These are phyloP conservation scores for Penicillium salamii DNA, from an alignment of 495 filamentous ascomycete genomes.

Conservation along the genomic window DNA sequence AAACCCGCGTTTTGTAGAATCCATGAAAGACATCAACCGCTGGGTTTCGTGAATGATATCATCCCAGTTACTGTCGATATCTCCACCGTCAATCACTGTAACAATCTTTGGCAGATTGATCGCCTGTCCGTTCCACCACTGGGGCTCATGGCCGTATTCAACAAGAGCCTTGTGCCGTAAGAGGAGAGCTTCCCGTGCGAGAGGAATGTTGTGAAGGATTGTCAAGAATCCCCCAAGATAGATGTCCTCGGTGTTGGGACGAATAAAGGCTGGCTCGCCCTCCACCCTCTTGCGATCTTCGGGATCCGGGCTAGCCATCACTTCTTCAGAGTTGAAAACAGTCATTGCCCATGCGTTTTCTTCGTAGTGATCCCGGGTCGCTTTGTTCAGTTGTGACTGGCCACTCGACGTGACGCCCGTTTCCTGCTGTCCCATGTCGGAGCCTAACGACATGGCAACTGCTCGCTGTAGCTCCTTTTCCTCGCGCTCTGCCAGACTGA, in stretches of 20 bases:
- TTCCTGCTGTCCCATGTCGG: slow-evolving; percentile 52
- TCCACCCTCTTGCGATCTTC: slow-evolving; percentile 56
- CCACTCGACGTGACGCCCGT: slow-evolving; percentile 49
- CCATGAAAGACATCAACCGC: slow-evolving; percentile 84
- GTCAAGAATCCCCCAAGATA: slow-evolving; percentile 69
- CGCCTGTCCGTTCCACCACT: slow-evolving; percentile 82
- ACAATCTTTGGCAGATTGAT: slow-evolving; percentile 59
- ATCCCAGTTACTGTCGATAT: slow-evolving; percentile 37
- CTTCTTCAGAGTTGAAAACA: slow-evolving; percentile 54
- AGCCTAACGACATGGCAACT: slow-evolving; percentile 51
- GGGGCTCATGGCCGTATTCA: slow-evolving; percentile 65
- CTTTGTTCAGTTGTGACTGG: slow-evolving; percentile 63
- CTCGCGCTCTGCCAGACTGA: slow-evolving; percentile 50
- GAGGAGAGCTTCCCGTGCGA: slow-evolving; percentile 71
- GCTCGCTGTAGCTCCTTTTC: slow-evolving; percentile 59
- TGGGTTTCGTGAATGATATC: slow-evolving; percentile 56
- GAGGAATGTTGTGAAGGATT: slow-evolving; percentile 82
- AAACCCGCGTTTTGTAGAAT: slow-evolving; percentile 75
- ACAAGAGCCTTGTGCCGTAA: slow-evolving; percentile 45
- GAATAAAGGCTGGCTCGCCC: slow-evolving; percentile 68
- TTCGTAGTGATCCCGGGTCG: slow-evolving; percentile 70
- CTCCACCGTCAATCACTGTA: slow-evolving; percentile 43
- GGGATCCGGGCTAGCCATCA: slow-evolving; percentile 58
- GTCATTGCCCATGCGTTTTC: slow-evolving; percentile 76
- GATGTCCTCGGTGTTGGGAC: slow-evolving; percentile 55